Base-by-base conservation (phyloP, 2,329 filamentous ascomycete species). In the Ceratocystis albifundus region DNA sequence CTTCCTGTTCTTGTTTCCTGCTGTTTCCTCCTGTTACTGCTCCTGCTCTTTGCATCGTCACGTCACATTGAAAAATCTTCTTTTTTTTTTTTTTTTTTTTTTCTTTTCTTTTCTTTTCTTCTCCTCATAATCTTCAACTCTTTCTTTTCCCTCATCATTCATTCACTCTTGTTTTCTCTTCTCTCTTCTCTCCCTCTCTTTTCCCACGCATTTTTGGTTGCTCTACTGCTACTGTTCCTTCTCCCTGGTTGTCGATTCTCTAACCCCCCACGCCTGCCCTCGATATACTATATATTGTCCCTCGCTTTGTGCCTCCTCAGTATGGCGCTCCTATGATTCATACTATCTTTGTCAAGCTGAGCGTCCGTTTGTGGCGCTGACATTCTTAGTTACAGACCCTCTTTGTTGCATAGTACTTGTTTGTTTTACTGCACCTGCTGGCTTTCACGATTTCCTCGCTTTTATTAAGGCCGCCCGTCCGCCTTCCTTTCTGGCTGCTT, bases 351-450 rank as follows among this genome's bases (percentile, higher is more conserved):
- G 44, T 63, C 41, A 46, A 63, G 22, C 17, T 63, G 30, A 63
- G 61, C 32, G 61, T 44, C 25, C 61, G 61, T 48, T 63, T 63
- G 25, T 63, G 61, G 61, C 44, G 44, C 61, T 63, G 61, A 48
- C 44, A 63, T 46, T 63, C n/a, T 63, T 41, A 17, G 48, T 59
- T 12, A 28, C 8, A 36, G n/a, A 32, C 25, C 12, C 30, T 41
- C 36, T 41, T 41, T 41, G 15, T 59, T 59, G n/a, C 55, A 59
- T 32, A 17, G 10, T 28, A 28, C 30, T 22, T 41, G 17, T 59
- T 36, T 36, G 7, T n/a, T 36, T 36, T 30, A 30, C 28, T 30
- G 15, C 25, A 17, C 17, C n/a, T 53, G n/a, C 48, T 20, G n/a
- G 10, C 7, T 25, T 30, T 59, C 55, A n/a, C 15, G 12, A 28